Evolutionary conservation across 2,329 filamentous ascomycete genomes (phyloP), one percentile per base, ranked within the genome.

Genomic region (Cladophialophora immunda): DNA sequence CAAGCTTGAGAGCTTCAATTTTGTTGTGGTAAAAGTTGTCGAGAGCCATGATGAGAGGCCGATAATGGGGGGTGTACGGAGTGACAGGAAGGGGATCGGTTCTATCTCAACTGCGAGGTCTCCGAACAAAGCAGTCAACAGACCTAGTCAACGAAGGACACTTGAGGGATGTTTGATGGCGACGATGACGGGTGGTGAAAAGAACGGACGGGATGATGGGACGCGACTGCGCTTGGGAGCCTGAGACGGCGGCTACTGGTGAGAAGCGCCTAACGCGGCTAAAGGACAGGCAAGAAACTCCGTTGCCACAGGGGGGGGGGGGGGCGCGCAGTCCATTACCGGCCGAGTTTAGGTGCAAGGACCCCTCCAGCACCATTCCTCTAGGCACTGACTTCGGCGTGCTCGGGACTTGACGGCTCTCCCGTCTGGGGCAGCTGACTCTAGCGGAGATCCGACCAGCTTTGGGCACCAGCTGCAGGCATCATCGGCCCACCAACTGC

Each of bases 11-110:
- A 80, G 92, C 90, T 92, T 99, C 95, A 83, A 98, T 98, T 87
- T 99, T 99, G 87, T 98, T 98, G 84, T 95, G 92, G 82, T 97
- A 99, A 85, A 97, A 99, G 82, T 92, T 97, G 82, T 98, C 95
- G 83, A 99, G 92, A 88, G 94, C 94, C 95, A 99, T 99, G 80
- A 78, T 90, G 87, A 11, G 76, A 67, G 68, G 58, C 71, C 61
- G 47, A 22, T 22, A 2, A 17, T 6, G 38, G 7, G 5, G 22
- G 15, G n/a, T n/a, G n/a, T 8, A 11, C n/a, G 3, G 45, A 25
- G 8, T 13, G 3, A 25, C 45, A 3, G 19, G 11, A 9, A 22
- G 45, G 19, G 17, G 27, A 11, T 13, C 45, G 25, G 8, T 50
- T 11, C 7, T 50, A 13, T 25, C 32, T 15, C 15, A 45, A 34